These are phyloP conservation scores for Xylaria nigripes DNA, from an alignment of 495 filamentous ascomycete genomes.

Conservation along the genomic window DNA sequence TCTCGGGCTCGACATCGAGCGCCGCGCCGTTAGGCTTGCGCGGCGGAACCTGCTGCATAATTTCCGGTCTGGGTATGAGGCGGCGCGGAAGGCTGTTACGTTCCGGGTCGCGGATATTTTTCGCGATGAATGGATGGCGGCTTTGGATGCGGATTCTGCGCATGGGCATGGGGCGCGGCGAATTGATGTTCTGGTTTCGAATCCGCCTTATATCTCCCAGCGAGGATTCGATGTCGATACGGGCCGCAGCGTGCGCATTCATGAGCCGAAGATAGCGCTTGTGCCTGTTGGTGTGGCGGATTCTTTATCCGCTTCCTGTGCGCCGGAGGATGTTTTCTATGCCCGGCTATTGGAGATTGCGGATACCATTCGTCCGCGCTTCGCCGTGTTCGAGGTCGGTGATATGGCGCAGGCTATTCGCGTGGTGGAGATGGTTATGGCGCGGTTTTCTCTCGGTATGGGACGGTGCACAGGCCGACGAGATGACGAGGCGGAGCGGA, in stretches of 20 bases:
- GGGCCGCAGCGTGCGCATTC: slow-evolving; percentile 63
- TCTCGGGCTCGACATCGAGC: slow-evolving; percentile 54
- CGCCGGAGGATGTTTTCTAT: slow-evolving; percentile 54
- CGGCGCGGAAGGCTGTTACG: slow-evolving; percentile 17
- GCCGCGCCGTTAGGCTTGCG: slow-evolving; percentile 53
- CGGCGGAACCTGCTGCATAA: slow-evolving; percentile 52
- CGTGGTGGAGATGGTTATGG: slow-evolving; percentile 39
- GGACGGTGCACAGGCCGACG: neutral
- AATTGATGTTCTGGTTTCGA: slow-evolving; percentile 72
- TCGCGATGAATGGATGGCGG: slow-evolving; percentile 13
- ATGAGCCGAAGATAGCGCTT: slow-evolving; percentile 71
- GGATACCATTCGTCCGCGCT: slow-evolving; percentile 23
- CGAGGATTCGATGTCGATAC: slow-evolving; percentile 48
- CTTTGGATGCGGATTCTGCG: neutral
- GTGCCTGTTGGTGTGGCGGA: slow-evolving; percentile 40
- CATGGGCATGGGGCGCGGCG: neutral
- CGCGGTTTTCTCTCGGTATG: neutral
- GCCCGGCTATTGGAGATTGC: slow-evolving; percentile 40
- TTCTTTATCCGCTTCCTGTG: neutral
- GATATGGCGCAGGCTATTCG: slow-evolving; percentile 51
- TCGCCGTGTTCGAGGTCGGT: slow-evolving; percentile 52
- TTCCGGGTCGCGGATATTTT: slow-evolving; percentile 55
- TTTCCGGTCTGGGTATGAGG: slow-evolving; percentile 6
- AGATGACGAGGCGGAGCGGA: slow-evolving; percentile 1
- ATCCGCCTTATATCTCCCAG: slow-evolving; percentile 84